phyloP scores from a whole-genome alignment of 176 grass and related monocot species.

The sorghum (Sorghum bicolor) region Sorghum_bicolor_NCBIv3 NC_012877.2:56472501-56473000 shows the following conservation, averaged over 20 bases:
- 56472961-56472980: constrained; percentile 60
- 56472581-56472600: constrained; percentile 65
- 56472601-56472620: constrained; percentile 54
- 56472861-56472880: constrained; percentile 63
- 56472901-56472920: constrained; percentile 73
- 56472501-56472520: not conserved
- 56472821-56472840: constrained; percentile 62
- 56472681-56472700: constrained; percentile 59
- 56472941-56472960: constrained; percentile 61
- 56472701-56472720: constrained; percentile 60
- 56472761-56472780: constrained; percentile 55
- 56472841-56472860: constrained; percentile 47
- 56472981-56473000: constrained; percentile 63
- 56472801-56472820: constrained; percentile 58
- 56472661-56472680: constrained; percentile 60
- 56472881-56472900: constrained; percentile 43
- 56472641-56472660: constrained; percentile 72
- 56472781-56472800: constrained; percentile 71
- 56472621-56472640: constrained; percentile 57
- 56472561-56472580: constrained; percentile 53
- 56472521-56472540: constrained; percentile 67
- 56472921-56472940: constrained; percentile 61
- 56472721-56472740: constrained; percentile 52
- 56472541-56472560: constrained; percentile 46
- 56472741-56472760: constrained; percentile 53